Evolutionary conservation across 331 rosid genomes (phyloP).

Genomic region (Malus hybrid): DNA sequence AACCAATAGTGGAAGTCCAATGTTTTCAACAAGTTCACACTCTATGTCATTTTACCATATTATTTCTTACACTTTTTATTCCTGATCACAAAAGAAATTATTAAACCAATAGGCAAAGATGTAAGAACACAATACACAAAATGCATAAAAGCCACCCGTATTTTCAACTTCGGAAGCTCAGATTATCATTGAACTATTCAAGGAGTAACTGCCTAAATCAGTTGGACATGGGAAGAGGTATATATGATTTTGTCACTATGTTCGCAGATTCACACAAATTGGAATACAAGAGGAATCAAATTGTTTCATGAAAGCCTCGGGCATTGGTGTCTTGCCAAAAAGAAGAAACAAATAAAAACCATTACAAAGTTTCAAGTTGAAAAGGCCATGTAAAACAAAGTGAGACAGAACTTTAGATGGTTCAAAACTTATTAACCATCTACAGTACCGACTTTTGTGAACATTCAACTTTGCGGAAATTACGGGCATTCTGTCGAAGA

Average conservation of each 20-base stretch:
- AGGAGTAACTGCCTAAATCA: too few species aligned
- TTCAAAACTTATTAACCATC: constrained; percentile 1
- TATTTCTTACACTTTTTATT: not conserved
- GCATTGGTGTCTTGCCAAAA: not conserved
- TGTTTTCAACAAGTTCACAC: not conserved
- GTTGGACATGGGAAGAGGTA: not conserved
- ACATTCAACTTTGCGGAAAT: too few species aligned
- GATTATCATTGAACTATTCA: too few species aligned
- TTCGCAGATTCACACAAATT: not conserved
- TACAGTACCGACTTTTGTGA: not conserved
- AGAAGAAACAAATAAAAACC: not conserved
- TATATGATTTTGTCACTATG: not conserved
- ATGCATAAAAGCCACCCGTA: not conserved
- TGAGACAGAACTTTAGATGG: not conserved
- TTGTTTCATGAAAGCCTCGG: not conserved
- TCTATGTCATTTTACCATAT: not conserved
- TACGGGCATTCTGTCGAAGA: too few species aligned
- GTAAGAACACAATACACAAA: not conserved
- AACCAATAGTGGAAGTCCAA: too few species aligned
- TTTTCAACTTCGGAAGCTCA: too few species aligned
- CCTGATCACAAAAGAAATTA: not conserved
- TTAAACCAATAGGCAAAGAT: not conserved
- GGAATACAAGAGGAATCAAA: not conserved
- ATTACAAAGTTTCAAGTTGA: not conserved
- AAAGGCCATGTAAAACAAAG: not conserved